Evolutionary conservation across 2,329 filamentous ascomycete genomes (phyloP).

Genomic region (Stachybotrys chartarum): DNA sequence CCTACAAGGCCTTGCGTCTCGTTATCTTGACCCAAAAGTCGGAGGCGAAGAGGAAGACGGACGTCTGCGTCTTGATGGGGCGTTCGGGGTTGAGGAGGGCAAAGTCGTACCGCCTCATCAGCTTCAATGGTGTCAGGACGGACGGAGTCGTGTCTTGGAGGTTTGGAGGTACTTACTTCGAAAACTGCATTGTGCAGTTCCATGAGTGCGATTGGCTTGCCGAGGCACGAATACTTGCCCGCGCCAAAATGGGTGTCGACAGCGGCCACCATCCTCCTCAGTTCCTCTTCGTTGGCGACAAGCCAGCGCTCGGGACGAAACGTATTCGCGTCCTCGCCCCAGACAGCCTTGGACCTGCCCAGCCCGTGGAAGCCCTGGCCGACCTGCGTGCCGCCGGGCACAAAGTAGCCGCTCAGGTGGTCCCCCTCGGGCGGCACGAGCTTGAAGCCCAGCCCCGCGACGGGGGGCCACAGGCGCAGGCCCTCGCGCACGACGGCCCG

Average conservation of each 20-base stretch:
- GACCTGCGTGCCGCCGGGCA: conserved; percentile 40
- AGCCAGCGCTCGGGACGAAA: conserved; percentile 46
- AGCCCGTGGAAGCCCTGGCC: conserved; percentile 34
- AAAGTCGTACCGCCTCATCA: conserved; percentile 10
- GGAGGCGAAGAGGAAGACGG: conserved; percentile 25
- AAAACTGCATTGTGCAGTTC: conserved; percentile 35
- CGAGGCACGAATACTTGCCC: conserved; percentile 36
- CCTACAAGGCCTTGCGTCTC: neutral
- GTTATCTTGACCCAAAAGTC: conserved; percentile 24
- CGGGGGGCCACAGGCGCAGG: conserved; percentile 35
- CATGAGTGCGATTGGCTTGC: conserved; percentile 32
- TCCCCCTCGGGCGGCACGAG: conserved; percentile 29
- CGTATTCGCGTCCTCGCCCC: conserved; percentile 30
- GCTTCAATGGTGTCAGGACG: conserved; percentile 6
- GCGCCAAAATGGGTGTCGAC: conserved; percentile 36
- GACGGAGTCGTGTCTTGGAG: neutral
- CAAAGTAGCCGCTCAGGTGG: conserved; percentile 27
- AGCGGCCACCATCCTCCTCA: conserved; percentile 26
- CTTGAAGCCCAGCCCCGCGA: conserved; percentile 26
- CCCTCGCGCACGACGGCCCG: conserved; percentile 40
- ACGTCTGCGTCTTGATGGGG: conserved; percentile 24
- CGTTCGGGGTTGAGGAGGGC: conserved; percentile 5
- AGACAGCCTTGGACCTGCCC: conserved; percentile 26
- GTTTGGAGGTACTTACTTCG: conserved; percentile 28
- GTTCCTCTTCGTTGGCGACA: conserved; percentile 22